Evolutionary conservation across 169 alveolate species (phyloP).

Genomic region (Amoebophrya sp.): DNA sequence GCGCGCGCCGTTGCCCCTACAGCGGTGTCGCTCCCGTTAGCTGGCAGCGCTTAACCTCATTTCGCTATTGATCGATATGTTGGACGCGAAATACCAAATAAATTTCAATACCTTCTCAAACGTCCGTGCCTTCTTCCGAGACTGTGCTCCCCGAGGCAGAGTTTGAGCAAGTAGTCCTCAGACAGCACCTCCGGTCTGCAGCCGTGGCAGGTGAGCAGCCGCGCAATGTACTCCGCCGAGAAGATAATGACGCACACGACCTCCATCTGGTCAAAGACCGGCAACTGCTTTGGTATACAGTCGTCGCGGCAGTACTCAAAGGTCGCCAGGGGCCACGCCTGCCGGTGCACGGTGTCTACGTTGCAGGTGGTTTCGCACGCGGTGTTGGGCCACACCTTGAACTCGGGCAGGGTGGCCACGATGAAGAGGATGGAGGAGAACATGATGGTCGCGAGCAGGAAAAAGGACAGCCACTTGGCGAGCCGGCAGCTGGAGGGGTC

Average conservation of each 20-base stretch:
- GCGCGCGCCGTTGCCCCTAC: too few relatives aligned
- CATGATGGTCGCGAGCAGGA: not conserved
- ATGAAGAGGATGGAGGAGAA: not conserved
- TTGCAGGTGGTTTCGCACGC: constrained; percentile 2
- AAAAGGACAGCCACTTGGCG: not conserved
- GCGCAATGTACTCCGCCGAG: not conserved
- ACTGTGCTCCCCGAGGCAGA: not conserved
- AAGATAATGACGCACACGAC: not conserved
- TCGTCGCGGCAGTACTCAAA: not conserved
- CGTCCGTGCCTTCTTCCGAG: not conserved
- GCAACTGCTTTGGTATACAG: not conserved
- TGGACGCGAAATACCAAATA: too few relatives aligned
- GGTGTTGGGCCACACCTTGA: not conserved
- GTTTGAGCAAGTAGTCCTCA: not conserved
- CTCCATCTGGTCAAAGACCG: not conserved
- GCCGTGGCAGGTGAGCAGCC: not conserved
- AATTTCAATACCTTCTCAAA: too few relatives aligned
- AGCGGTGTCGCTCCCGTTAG: too few relatives aligned
- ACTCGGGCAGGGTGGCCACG: not conserved
- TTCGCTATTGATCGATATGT: too few relatives aligned
- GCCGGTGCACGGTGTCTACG: not conserved
- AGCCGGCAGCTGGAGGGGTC: not conserved
- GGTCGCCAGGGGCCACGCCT: not conserved
- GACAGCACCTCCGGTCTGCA: not conserved
- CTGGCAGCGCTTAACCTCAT: too few relatives aligned